phyloP scores from a whole-genome alignment of 2,329 filamentous ascomycete genomes.

The Colletotrichum liaoningense region DNA sequence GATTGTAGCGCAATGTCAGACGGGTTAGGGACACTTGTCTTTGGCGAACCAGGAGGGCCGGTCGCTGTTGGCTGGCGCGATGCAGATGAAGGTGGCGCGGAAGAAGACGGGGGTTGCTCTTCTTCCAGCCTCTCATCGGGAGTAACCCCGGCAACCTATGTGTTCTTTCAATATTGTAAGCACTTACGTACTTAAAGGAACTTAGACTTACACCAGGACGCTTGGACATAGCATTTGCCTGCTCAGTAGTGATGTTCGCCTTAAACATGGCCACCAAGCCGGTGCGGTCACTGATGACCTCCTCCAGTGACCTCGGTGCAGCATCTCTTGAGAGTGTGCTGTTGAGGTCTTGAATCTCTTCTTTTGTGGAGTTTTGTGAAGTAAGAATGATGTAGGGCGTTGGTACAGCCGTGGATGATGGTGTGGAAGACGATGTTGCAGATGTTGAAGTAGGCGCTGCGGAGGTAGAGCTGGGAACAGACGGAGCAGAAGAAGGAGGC shows the following conservation, averaged over 20 bases:
- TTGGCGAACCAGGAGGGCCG: neutral
- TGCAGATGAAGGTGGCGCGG: neutral
- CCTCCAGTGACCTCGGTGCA: neutral
- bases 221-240: neutral
- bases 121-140: neutral
- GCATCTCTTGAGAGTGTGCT: neutral
- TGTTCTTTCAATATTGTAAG: neutral
- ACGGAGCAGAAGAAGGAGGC: neutral
- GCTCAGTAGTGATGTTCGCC: slow-evolving; percentile 2
- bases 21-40: neutral
- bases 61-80: neutral
- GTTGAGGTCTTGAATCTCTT: neutral
- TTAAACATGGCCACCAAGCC: slow-evolving; percentile 11
- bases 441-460: neutral
- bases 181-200: too few relatives aligned
- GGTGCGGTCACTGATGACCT: slow-evolving; percentile 5
- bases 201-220: neutral
- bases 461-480: neutral
- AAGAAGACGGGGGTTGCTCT: neutral
- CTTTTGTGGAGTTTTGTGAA: neutral
- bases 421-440: neutral
- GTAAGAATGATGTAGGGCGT: neutral
- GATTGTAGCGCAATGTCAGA: neutral
- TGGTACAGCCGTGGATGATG: neutral
- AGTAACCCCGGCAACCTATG: neutral